These are phyloP conservation scores for Warburgia ugandensis DNA, from an alignment of 164 flowering plant species.

Conservation along the genomic window DNA sequence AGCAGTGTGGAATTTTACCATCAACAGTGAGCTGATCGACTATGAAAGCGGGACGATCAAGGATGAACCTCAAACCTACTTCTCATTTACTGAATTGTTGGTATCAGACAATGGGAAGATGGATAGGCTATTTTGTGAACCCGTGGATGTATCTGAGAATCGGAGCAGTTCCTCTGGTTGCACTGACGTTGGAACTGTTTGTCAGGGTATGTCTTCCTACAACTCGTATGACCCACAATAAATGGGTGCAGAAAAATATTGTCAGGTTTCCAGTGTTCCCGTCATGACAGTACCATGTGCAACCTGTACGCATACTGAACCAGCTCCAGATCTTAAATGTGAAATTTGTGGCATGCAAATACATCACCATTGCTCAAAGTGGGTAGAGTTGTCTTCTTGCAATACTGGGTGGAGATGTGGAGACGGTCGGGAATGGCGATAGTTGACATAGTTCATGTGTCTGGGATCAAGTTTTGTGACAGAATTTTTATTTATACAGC, in stretches of 20 bases:
- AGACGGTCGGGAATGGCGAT: constrained; percentile 62
- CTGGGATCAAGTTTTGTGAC: too few species aligned
- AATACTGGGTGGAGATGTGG: constrained; percentile 70
- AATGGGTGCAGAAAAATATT: constrained; percentile 9
- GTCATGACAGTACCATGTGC: constrained; percentile 33
- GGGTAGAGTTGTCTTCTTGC: constrained; percentile 32
- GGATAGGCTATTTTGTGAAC: constrained; percentile 22
- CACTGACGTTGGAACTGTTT: constrained; percentile 4
- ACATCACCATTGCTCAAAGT: constrained; percentile 72
- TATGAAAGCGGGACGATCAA: constrained; percentile 37
- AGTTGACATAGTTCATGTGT: too few species aligned
- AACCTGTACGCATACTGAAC: constrained; percentile 38
- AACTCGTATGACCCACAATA: constrained; percentile 19
- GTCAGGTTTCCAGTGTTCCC: constrained; percentile 18
- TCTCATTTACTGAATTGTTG: constrained; percentile 72
- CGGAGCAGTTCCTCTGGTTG: constrained; percentile 18
- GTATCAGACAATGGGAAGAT: constrained; percentile 46
- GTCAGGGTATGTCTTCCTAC: constrained; percentile 7
- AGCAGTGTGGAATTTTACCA: constrained; percentile 31
- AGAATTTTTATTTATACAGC: too few species aligned
- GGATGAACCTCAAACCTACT: constrained; percentile 92
- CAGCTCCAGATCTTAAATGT: constrained; percentile 61
- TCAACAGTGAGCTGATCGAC: constrained; percentile 23
- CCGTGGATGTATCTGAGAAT: constrained; percentile 22
- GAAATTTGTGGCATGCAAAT: constrained; percentile 47